These are phyloP conservation scores for Venturiaceae sp. DNA, from an alignment of 2,329 filamentous ascomycete species.

Conservation along the genomic window DNA sequence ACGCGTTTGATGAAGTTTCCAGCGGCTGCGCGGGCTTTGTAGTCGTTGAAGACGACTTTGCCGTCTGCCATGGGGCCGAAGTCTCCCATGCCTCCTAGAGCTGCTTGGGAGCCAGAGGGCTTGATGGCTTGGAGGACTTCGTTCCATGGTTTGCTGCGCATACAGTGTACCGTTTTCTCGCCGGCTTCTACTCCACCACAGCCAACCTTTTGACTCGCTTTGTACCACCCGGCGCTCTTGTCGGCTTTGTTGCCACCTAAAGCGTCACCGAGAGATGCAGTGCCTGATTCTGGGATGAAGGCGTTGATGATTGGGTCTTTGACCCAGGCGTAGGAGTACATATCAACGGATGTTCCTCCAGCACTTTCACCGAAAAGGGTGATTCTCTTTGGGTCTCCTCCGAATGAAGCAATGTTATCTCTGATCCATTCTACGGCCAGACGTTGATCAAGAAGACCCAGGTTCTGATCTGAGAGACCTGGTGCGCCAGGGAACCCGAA, in stretches of 20 bases:
- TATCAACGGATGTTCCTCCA: not conserved
- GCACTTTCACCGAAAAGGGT: slow-evolving; percentile 6
- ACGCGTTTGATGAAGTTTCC: slow-evolving; percentile 1
- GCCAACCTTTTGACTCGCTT: not conserved
- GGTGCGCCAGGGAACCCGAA: slow-evolving; percentile 10
- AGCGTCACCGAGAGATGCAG: slow-evolving; percentile 25
- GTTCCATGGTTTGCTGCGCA: slow-evolving; percentile 2
- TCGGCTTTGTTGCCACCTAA: not conserved
- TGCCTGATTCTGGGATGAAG: slow-evolving; percentile 3
- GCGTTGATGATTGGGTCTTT: slow-evolving; percentile 3
- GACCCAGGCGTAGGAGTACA: not conserved
- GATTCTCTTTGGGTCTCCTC: slow-evolving; percentile 21
- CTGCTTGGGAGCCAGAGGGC: not conserved
- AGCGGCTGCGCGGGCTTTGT: not conserved
- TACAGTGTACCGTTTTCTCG: not conserved
- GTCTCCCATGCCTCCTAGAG: not conserved
- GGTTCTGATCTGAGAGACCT: slow-evolving; percentile 1
- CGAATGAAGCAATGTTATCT: slow-evolving; percentile 4
- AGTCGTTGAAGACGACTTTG: slow-evolving; percentile 2
- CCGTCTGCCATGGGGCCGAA: not conserved
- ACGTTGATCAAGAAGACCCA: slow-evolving; percentile 1
- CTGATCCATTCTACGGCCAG: slow-evolving; percentile 1
- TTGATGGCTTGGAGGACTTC: not conserved
- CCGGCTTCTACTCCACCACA: not conserved
- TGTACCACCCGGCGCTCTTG: not conserved